phyloP scores from a whole-genome alignment of 768 basidiomycete species.

The Mycena crocata region DNA sequence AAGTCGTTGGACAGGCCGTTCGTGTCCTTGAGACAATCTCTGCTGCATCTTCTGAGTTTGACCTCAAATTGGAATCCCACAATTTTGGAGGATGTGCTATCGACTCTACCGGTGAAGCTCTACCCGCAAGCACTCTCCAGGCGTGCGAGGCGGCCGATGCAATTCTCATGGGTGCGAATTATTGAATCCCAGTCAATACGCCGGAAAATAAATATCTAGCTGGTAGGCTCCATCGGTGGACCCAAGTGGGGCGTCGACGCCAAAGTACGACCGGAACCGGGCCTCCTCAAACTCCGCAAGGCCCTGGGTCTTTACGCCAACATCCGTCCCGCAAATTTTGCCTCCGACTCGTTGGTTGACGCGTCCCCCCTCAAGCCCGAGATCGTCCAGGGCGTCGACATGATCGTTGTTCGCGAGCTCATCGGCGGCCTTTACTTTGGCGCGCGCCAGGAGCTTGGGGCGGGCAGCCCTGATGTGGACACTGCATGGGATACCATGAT shows the following conservation, averaged over 20 bases:
- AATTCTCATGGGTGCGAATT: constrained; percentile 93
- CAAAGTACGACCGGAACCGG: constrained; percentile 92
- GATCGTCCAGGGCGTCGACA: constrained; percentile 85
- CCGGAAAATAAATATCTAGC: no score
- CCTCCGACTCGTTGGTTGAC: constrained; percentile 87
- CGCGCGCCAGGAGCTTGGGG: constrained; percentile 86
- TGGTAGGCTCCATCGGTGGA: constrained; percentile 99
- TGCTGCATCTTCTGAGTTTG: constrained; percentile 67
- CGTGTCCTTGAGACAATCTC: constrained; percentile 83
- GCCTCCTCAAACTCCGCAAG: constrained; percentile 90
- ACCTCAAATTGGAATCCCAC: constrained; percentile 80
- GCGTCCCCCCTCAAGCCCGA: constrained; percentile 91
- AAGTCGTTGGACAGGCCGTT: constrained; percentile 88
- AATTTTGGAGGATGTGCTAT: constrained; percentile 95
- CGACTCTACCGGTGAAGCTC: constrained; percentile 85
- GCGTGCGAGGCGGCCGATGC: constrained; percentile 96
- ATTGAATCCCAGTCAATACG: no score
- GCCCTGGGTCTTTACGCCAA: constrained; percentile 96
- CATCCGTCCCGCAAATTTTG: constrained; percentile 96
- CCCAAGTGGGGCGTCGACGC: constrained; percentile 96
- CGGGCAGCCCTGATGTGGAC: constrained; percentile 60
- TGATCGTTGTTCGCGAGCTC: constrained; percentile 95
- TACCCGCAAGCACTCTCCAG: constrained; percentile 86
- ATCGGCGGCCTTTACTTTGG: constrained; percentile 98
- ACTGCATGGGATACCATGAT: constrained; percentile 93